These are phyloP conservation scores for Didymella exigua DNA, from an alignment of 2,329 filamentous ascomycete genomes.

Conservation along the genomic window DNA sequence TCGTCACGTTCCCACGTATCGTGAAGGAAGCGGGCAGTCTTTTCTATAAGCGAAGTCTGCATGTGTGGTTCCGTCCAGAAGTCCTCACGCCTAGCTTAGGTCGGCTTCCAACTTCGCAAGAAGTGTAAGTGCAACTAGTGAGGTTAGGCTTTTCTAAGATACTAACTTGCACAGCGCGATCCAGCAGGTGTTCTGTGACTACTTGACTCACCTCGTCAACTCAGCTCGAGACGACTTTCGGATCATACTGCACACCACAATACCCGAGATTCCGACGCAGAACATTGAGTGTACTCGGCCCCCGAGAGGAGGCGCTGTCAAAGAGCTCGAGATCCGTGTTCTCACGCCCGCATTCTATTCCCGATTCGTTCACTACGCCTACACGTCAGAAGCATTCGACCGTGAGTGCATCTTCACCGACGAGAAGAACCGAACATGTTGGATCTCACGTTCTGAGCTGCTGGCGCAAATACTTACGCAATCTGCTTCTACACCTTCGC, in stretches of 20 bases:
- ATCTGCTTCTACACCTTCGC: slow-evolving; percentile 39
- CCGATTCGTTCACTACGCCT: slow-evolving; percentile 66
- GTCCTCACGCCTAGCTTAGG: slow-evolving; percentile 62
- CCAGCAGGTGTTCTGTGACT: slow-evolving; percentile 48
- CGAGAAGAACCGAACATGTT: slow-evolving; percentile 64
- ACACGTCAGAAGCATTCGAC: slow-evolving; percentile 67
- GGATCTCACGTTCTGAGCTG: slow-evolving; percentile 61
- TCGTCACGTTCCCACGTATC: slow-evolving; percentile 70
- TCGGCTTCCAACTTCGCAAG: slow-evolving; percentile 58
- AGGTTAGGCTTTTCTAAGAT: background rate
- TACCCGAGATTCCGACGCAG: slow-evolving; percentile 40
- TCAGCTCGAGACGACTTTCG: slow-evolving; percentile 52
- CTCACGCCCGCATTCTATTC: slow-evolving; percentile 71
- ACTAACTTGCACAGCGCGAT: slow-evolving; percentile 35
- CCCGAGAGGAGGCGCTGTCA: slow-evolving; percentile 16
- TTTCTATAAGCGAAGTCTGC: slow-evolving; percentile 62
- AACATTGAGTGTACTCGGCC: slow-evolving; percentile 29
- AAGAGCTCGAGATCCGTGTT: slow-evolving; percentile 62
- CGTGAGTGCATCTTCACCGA: slow-evolving; percentile 59
- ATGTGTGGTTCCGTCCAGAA: slow-evolving; percentile 70
- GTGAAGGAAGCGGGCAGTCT: slow-evolving; percentile 64
- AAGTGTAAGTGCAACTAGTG: slow-evolving; percentile 45
- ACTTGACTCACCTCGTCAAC: slow-evolving; percentile 56
- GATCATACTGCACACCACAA: slow-evolving; percentile 62
- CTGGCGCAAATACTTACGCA: slow-evolving; percentile 45